Evolutionary conservation across 352 stramenopile genomes (phyloP), one percentile per base, ranked within the genome.

Genomic region (Phytophthora tubulina): DNA sequence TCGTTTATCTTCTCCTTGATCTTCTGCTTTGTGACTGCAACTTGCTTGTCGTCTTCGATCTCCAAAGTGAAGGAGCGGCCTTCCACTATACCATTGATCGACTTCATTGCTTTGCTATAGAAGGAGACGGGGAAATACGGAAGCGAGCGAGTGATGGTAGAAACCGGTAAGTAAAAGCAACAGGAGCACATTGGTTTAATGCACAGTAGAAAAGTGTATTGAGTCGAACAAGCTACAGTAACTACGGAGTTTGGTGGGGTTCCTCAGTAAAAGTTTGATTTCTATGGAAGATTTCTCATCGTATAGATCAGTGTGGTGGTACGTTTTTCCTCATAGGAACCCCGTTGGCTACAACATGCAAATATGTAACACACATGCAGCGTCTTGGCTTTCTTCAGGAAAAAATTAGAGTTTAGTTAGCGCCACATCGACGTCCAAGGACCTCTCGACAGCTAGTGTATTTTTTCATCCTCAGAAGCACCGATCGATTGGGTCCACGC

Each of bases 351-450:
- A 62, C 33, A 73, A 68, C 14, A 58, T 33, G 27, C 30, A 46
- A 66, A 50, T 13, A 72, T 52, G 41, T 11, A 76, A 2, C 30
- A 65, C 9, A 39, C 2, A 39, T 3, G 33, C 15, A 48, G 11
- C 21, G 30, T 51, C 41, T 55, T 68, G 0, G 67, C 36, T 59
- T 82, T 90, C 84, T 84, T 92, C 85, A 90, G 85, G 82, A 92
- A 92, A 92, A 92, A 92, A 92, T 92, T 92, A 92, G 85, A 92
- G 85, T 91, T 80, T 70, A 78, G 67, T 82, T 87, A 81, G 75
- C 76, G 78, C 70, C 72, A 81, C 82, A 85, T 67, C 59, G 59
- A 80, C 60, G 55, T 67, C 71, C 55, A 52, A 75, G 11, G 56
- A 68, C 42, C 30, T 72, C 74, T 86, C 66, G 55, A 77, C 80